Evolutionary conservation across 176 grass and related monocot genomes (phyloP), one percentile per base, ranked within the genome.

Genomic region (Hsuehochloa calcarea): DNA sequence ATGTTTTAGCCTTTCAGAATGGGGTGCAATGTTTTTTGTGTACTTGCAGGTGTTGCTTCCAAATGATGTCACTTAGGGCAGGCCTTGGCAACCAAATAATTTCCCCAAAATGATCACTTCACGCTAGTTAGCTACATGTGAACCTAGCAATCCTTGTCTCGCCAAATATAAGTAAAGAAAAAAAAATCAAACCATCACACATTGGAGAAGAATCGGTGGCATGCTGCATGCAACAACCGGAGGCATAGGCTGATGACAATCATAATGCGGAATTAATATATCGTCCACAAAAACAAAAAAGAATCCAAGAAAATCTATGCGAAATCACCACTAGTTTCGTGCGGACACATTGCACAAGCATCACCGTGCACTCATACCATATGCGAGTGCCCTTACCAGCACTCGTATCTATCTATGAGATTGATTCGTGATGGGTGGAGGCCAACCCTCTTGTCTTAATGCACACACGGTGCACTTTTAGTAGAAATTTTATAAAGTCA

Each of bases 41-140:
- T 29, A 27, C 79, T 58, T 58, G 50, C 37, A 58, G 49, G 39
- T 29, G 38, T 78, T 63, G 16, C 75, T 16, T 63, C 35, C 55
- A 63, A 78, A 31, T 77, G 74, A 77, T 68, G 31, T 25, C 44
- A 68, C 31, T 55, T 58, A 44, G 46, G 68, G 65, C 65, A 70
- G 49, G 65, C 35, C 46, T 58, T 56, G 5, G 35, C 65, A 50
- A 82, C 65, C 66, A 82, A 68, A 82, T 82, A 14, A 82, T 70
- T 35, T 49, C 51, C 52, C 8, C n/a, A 55, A 56, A 81, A 26
- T 81, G 37, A 82, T 70, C 35, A 52, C 50, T 43, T 43, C 35
- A 58, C 49, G 25, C 25, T 25, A 8, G 70, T 50, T 50, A 72
- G 23, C 70, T 5, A 10, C 12, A 20, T 43, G 29, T 3, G 67